Percentiles rank a stretch among this genome's conserved stretches.
phyloP scores from a whole-genome alignment of 148 eudicot genomes.

The Vaccinium corymbosum region DNA sequence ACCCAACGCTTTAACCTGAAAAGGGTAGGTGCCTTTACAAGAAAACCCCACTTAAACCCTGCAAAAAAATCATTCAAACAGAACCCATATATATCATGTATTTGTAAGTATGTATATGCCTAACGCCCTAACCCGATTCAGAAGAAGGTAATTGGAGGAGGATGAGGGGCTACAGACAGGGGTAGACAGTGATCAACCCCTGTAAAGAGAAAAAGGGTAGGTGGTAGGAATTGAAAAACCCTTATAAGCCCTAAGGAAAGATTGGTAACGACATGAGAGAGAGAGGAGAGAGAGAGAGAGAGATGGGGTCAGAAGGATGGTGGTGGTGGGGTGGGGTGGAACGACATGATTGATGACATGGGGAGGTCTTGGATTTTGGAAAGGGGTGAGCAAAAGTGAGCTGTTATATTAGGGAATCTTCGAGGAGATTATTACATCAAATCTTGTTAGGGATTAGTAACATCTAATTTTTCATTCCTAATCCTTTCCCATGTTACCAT shows the following conservation, averaged over 20 bases:
- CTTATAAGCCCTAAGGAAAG: background rate
- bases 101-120: background rate
- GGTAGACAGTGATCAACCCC: slow-evolving; percentile 5
- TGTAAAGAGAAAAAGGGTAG: background rate
- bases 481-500: background rate
- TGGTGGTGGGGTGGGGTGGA: background rate
- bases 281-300: slow-evolving; percentile 6
- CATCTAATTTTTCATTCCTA: background rate
- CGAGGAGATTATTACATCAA: background rate
- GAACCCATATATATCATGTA: too few species aligned
- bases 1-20: background rate
- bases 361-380: background rate
- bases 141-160: background rate
- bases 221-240: background rate
- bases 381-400: background rate
- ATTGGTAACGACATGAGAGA: background rate
- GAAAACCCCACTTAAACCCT: background rate
- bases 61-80: too few species aligned
- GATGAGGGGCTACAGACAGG: background rate
- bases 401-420: background rate
- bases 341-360: slow-evolving; percentile 7
- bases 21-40: background rate
- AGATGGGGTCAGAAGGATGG: background rate
- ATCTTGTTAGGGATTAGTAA: background rate
- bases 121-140: background rate